Evolutionary conservation across 495 filamentous ascomycete species (phyloP), one percentile per base, ranked within the genome.

Genomic region (Geopyxis carbonaria): DNA sequence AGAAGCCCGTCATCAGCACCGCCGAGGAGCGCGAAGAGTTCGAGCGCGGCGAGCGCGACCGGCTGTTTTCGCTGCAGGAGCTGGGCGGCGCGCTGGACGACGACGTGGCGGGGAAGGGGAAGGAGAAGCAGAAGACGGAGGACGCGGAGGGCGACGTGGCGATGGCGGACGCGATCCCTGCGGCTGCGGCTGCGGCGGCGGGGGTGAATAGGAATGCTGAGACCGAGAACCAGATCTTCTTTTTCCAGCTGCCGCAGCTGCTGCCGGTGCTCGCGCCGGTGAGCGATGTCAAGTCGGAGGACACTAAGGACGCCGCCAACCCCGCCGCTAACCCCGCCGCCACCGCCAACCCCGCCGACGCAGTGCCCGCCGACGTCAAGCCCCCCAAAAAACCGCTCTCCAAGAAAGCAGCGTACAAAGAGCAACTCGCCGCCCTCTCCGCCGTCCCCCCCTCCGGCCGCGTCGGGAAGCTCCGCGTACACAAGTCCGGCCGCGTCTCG

Each of bases 191-290:
- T n/a, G 5, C 27, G 15, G 1, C 21, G 10, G 25, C 34, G 30
- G 39, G 16, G 32, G 22, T 19, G 15, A 21, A 7, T 29, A 9
- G 21, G 41, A 53, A 53, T 29, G 23, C 32, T n/a, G 49, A 54
- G 29, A 45, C 47, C 27, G 50, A 54, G 23, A 54, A 54, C 14
- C 50, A 55, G 24, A 45, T 56, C 34, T 56, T 56, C 27, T 55
- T 50, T 14, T 56, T 56, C 13, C 52, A 56, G 31, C 51, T 56
- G 21, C 52, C 52, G 4, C 49, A 42, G 15, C 51, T 56, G 22
- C 35, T 56, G n/a, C 52, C 52, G 2, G 47, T 44, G 10, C 44
- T 56, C 22, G n/a, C 41, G 20, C 14, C 36, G 2, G n/a, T 20
- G 21, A 42, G 28, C 5, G 0, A 30, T 8, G 38, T 41, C 14